Conservation (phyloP, 225 moss, liverwort and hornwort genomes). For the Bryoerythrophyllum caledonicum region DNA sequence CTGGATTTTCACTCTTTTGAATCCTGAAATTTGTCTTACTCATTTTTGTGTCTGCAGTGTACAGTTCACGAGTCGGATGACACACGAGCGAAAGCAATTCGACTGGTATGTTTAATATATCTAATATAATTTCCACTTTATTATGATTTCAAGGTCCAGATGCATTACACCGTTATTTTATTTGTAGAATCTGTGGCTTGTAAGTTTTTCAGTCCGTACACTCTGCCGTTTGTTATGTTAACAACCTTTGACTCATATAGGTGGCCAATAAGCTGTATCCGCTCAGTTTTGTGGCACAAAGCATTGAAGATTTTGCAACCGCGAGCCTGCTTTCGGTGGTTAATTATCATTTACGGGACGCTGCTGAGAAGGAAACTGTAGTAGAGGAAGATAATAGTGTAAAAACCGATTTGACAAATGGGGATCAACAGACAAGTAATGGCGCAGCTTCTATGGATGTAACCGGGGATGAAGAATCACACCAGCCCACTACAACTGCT, state of each 20-base stretch:
- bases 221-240: conserved; percentile 8
- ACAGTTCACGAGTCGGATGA: conserved; percentile 96
- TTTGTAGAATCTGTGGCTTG: conserved; percentile 6
- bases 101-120: conserved; percentile 61
- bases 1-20: neutral
- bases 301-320: conserved; percentile 82
- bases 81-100: conserved; percentile 93
- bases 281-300: conserved; percentile 73
- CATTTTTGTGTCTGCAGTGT: conserved; percentile 76
- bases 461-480: conserved; percentile 45
- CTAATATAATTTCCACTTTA: conserved; percentile 6
- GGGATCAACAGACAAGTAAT: conserved; percentile 50
- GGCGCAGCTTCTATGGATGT: conserved; percentile 49
- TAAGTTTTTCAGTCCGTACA: conserved; percentile 1
- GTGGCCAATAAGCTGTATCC: conserved; percentile 98
- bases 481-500: conserved; percentile 49
- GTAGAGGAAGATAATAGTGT: conserved; percentile 67
- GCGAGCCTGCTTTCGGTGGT: conserved; percentile 88
- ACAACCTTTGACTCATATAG: conserved; percentile 37
- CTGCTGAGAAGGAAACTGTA: conserved; percentile 51
- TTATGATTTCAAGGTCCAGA: neutral
- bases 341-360: conserved; percentile 47
- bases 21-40: conserved; percentile 24
- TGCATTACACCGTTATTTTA: conserved; percentile 7
- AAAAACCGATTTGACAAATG: conserved; percentile 44